Percentiles rank a stretch among this genome's conserved stretches.
phyloP scores from a whole-genome alignment of 805 yeast genomes.

The Yarrowia divulgata region DNA sequence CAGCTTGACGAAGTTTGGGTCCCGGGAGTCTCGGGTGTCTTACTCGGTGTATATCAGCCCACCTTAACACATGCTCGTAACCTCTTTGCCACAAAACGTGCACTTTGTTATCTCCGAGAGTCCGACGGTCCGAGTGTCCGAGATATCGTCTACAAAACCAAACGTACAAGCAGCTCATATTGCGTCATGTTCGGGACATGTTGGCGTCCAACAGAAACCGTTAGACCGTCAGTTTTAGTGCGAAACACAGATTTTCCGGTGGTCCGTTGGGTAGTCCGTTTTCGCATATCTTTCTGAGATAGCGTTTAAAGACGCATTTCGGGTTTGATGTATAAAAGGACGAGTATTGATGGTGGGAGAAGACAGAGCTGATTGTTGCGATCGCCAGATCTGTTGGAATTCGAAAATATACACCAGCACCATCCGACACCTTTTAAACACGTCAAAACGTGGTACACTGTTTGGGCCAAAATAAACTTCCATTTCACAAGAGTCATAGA shows the following conservation, averaged over 20 bases:
- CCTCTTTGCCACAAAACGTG: neutral
- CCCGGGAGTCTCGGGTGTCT: neutral
- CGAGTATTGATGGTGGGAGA: neutral
- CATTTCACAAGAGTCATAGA: slow-evolving; percentile 23
- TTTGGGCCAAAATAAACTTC: slow-evolving; percentile 3
- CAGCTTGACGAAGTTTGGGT: neutral
- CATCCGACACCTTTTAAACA: neutral
- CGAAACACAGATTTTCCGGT: neutral
- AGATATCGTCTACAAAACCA: neutral
- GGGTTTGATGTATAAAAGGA: neutral
- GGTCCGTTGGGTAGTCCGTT: slow-evolving; percentile 25
- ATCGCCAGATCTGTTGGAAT: neutral
- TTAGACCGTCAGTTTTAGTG: slow-evolving; percentile 1
- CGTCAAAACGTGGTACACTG: neutral
- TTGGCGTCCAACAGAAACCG: neutral
- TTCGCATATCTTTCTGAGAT: slow-evolving; percentile 3
- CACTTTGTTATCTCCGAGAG: neutral
- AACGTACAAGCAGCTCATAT: too few species aligned
- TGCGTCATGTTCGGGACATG: neutral
- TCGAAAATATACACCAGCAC: neutral
- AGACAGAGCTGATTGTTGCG: neutral
- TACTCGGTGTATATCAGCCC: neutral
- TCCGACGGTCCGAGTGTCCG: neutral
- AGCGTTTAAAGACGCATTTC: slow-evolving; percentile 16
- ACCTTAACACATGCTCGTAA: neutral